A percentile compares a stretch with the other conserved stretches of the same genome.
Evolutionary conservation across 805 yeast species (phyloP).

Genomic region (Wickerhamiella galacta): DNA sequence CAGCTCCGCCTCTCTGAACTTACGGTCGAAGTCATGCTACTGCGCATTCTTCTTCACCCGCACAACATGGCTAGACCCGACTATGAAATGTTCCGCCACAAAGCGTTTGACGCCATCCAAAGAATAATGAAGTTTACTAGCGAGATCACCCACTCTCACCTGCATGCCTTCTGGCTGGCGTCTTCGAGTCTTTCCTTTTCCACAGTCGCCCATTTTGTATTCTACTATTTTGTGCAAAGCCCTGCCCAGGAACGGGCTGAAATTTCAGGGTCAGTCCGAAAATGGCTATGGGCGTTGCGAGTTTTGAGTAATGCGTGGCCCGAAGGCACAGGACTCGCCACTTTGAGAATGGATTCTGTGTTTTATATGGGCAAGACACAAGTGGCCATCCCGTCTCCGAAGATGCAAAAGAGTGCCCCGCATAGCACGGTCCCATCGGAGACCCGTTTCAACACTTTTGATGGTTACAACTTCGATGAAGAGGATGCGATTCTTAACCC

Average conservation of each 20-base stretch:
- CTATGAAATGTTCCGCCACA: conserved; percentile 13
- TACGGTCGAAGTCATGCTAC: conserved; percentile 19
- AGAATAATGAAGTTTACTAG: conserved; percentile 18
- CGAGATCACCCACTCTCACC: conserved; percentile 21
- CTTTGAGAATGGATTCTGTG: conserved; percentile 19
- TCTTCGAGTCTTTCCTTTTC: conserved; percentile 19
- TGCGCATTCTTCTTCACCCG: conserved; percentile 16
- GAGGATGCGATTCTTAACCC: conserved; percentile 1
- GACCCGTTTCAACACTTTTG: not conserved
- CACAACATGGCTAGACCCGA: conserved; percentile 9
- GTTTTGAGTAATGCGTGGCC: conserved; percentile 22
- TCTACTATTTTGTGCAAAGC: conserved; percentile 20
- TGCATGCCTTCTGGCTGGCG: conserved; percentile 23
- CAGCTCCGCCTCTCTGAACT: conserved; percentile 18
- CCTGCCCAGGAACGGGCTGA: conserved; percentile 15
- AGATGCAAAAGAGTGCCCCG: not conserved
- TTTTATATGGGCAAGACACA: conserved; percentile 18
- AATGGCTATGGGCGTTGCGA: conserved; percentile 21
- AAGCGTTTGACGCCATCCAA: conserved; percentile 18
- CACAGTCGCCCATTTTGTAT: conserved; percentile 21
- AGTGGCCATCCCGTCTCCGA: conserved; percentile 5
- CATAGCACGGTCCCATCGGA: not conserved
- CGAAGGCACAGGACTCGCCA: conserved; percentile 23
- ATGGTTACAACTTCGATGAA: not conserved
- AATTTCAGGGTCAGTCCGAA: conserved; percentile 17